Evolutionary conservation across 1,284 basidiomycete species (phyloP), one percentile per base, ranked within the genome.

Genomic region (Melampsora larici-populina): DNA sequence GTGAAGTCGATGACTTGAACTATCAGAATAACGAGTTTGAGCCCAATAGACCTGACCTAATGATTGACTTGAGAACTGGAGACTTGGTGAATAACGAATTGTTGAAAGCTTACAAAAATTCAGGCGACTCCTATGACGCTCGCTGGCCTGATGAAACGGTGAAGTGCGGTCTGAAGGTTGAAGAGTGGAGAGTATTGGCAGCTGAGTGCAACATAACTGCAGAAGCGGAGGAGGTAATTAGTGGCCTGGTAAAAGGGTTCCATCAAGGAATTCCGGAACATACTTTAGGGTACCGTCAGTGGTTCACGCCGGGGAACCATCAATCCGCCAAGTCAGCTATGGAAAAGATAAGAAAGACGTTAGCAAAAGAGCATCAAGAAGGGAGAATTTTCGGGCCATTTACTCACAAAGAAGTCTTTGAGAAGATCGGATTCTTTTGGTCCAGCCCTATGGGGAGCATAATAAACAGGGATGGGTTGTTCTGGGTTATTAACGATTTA

Each of bases 261-360:
- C 3, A 69, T 21, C 48, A 69, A 55, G 67, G 67, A 5, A 69
- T 69, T 46, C 67, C 48, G 6, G 21, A 55, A 29, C 67, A 70
- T 31, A 70, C 6, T 3, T 2, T 70, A 51, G 7, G 31, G 8
- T 36, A 21, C 11, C 29, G 46, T 13, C 3, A 11, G 4, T 70
- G 7, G 8, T 70, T 18, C 26, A 49, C 43, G 3, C 67, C 67
- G 26, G 46, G 51, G 6, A 70, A 51, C 26, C 67, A 46, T 40
- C 2, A 18, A 15, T 49, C 67, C 4, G 31, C 67, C 6, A 5
- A 24, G 43, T 26, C 46, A 24, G 67, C 26, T 40, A 68, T 15
- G 46, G 11, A 13, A 43, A 68, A 68, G 21, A 43, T 68, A 5
- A 21, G 26, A 46, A 21, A 68, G n/a, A 18, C 29, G 15, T 18